A percentile compares a stretch with the other conserved stretches of the same genome.
Evolutionary conservation across 2,329 filamentous ascomycete genomes (phyloP).

Genomic region (Alternaria ethzedia): DNA sequence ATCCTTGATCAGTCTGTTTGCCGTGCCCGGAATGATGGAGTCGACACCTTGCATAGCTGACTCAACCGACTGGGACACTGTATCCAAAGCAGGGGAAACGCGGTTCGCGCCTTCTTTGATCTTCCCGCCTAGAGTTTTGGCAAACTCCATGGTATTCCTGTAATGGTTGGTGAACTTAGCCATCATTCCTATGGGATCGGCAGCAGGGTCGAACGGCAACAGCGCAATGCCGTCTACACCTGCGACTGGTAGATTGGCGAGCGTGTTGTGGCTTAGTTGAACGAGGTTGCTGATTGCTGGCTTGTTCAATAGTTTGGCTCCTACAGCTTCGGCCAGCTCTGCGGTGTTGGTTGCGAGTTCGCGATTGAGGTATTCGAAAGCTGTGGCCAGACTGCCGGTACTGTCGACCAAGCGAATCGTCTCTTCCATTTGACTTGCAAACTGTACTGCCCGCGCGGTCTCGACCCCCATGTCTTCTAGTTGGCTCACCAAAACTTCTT

Average conservation of each 20-base stretch:
- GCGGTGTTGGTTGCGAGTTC: neutral
- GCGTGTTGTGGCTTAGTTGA: neutral
- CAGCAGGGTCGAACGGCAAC: neutral
- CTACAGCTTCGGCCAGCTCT: neutral
- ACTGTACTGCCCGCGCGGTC: neutral
- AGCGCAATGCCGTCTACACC: neutral
- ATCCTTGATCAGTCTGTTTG: neutral
- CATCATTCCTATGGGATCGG: neutral
- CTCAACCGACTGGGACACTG: neutral
- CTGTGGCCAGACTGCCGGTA: neutral
- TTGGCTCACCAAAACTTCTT: neutral
- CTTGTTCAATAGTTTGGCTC: neutral
- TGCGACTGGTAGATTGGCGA: neutral
- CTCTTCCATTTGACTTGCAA: neutral
- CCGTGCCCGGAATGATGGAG: neutral
- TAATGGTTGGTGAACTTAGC: neutral
- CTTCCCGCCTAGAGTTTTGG: neutral
- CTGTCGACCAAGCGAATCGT: neutral
- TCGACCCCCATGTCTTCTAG: neutral
- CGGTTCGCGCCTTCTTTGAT: neutral
- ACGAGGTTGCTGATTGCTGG: neutral
- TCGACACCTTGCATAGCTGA: neutral
- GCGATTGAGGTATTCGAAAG: neutral
- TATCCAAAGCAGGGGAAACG: neutral
- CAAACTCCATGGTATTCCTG: neutral